phyloP scores from a whole-genome alignment of 148 eudicot species.

The Hydrangea macrophylla region DNA sequence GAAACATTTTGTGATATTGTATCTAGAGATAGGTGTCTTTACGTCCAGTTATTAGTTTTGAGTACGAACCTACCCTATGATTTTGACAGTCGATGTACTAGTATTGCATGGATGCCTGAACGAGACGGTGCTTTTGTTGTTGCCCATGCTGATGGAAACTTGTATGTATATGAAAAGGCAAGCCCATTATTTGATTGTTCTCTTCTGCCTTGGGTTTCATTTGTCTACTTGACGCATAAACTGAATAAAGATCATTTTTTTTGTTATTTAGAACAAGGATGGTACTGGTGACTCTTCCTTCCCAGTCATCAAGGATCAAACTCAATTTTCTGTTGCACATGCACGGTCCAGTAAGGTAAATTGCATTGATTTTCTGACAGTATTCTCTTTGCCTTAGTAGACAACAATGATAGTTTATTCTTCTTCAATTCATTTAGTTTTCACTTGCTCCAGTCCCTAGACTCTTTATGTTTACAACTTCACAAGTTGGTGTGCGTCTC shows the following conservation, averaged over 20 bases:
- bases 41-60: slow-evolving; percentile 10
- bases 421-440: not conserved
- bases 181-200: slow-evolving; percentile 12
- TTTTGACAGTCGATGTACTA: slow-evolving; percentile 35
- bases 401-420: not conserved
- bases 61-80: slow-evolving; percentile 2
- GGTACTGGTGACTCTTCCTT: slow-evolving; percentile 39
- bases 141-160: slow-evolving; percentile 46
- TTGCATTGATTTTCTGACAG: not conserved
- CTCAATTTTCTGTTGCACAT: slow-evolving; percentile 38
- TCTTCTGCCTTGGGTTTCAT: slow-evolving; percentile 1
- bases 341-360: slow-evolving; percentile 38
- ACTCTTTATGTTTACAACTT: no score
- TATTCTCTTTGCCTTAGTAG: not conserved
- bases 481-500: no score
- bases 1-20: not conserved
- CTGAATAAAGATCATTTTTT: not conserved
- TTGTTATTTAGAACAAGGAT: slow-evolving; percentile 26
- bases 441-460: not conserved
- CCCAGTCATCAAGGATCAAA: slow-evolving; percentile 37
- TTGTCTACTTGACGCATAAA: not conserved
- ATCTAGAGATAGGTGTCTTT: not conserved
- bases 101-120: slow-evolving; percentile 38
- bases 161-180: slow-evolving; percentile 42
- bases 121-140: slow-evolving; percentile 41